These are phyloP conservation scores for Cinnamomum micranthum DNA, from an alignment of 164 flowering plant species.

Conservation along the genomic window DNA sequence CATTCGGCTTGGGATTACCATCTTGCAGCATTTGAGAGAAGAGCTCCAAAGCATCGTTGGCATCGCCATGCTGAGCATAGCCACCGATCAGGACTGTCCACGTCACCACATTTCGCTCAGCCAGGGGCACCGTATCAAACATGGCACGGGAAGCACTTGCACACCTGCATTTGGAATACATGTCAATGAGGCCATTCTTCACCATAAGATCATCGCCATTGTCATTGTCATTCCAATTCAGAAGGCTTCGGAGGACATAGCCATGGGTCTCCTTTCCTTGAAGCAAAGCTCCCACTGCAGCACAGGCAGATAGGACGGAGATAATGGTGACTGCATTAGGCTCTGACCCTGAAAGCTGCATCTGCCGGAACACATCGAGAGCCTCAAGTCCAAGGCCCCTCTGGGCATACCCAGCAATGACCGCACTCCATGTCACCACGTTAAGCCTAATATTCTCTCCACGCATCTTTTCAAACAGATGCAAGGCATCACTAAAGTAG, in stretches of 20 bases:
- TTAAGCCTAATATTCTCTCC: slow-evolving; percentile 44
- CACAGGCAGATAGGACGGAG: slow-evolving; percentile 75
- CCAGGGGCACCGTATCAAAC: slow-evolving; percentile 34
- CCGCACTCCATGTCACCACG: slow-evolving; percentile 85
- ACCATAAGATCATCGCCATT: slow-evolving; percentile 52
- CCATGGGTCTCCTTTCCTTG: slow-evolving; percentile 71
- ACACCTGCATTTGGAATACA: slow-evolving; percentile 68
- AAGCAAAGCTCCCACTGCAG: slow-evolving; percentile 50
- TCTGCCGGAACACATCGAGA: slow-evolving; percentile 50
- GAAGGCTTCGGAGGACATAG: slow-evolving; percentile 37
- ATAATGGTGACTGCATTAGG: slow-evolving; percentile 69
- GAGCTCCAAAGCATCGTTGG: slow-evolving; percentile 53
- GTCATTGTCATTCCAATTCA: slow-evolving; percentile 27
- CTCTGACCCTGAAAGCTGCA: slow-evolving; percentile 39
- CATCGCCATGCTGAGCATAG: slow-evolving; percentile 71
- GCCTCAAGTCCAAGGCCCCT: slow-evolving; percentile 63
- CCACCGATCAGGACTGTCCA: slow-evolving; percentile 91
- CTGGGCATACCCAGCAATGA: slow-evolving; percentile 74
- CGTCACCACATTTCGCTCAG: slow-evolving; percentile 62
- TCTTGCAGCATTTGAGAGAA: slow-evolving; percentile 51
- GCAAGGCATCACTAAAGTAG: slow-evolving; percentile 46
- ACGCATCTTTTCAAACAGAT: slow-evolving; percentile 52
- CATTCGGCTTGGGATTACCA: slow-evolving; percentile 41
- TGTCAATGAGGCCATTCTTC: slow-evolving; percentile 62
- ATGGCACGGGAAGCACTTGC: slow-evolving; percentile 29